These are phyloP conservation scores for Blastocystis sp. DNA, from an alignment of 352 stramenopile genomes.

Conservation along the genomic window DNA sequence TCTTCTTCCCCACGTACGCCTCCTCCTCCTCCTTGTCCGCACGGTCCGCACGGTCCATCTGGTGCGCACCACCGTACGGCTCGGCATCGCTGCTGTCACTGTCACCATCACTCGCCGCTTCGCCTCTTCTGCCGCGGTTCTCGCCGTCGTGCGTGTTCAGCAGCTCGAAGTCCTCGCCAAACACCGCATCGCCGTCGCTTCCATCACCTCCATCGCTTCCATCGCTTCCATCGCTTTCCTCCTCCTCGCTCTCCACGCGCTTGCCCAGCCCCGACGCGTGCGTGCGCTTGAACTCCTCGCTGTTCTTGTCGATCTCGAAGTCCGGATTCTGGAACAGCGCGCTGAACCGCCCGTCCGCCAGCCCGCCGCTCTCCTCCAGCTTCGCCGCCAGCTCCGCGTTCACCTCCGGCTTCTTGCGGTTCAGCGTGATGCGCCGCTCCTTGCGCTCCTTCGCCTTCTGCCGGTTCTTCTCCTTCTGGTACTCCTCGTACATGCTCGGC, in stretches of 20 bases:
- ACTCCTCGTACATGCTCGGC: slow-evolving; percentile 95
- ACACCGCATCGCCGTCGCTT: not conserved
- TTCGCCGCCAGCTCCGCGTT: slow-evolving; percentile 83
- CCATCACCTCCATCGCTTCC: no score
- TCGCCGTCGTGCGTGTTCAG: slow-evolving; percentile 75
- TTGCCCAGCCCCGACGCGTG: slow-evolving; percentile 84
- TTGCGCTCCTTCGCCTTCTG: slow-evolving; percentile 77
- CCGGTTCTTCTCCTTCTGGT: slow-evolving; percentile 90
- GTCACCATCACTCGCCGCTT: slow-evolving; percentile 76
- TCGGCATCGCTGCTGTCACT: slow-evolving; percentile 72
- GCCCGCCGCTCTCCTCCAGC: slow-evolving; percentile 74
- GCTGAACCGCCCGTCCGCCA: slow-evolving; percentile 90
- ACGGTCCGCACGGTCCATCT: no score
- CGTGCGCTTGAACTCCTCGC: slow-evolving; percentile 88
- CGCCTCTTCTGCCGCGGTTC: slow-evolving; percentile 69
- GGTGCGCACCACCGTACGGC: no score
- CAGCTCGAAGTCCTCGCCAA: slow-evolving; percentile 52
- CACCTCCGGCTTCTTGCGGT: slow-evolving; percentile 78
- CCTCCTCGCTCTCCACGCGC: not conserved
- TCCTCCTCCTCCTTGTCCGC: no score
- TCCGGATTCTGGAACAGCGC: slow-evolving; percentile 92
- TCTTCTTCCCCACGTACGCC: not conserved
- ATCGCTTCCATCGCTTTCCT: not conserved
- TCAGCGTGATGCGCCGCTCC: slow-evolving; percentile 76
- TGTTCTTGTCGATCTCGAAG: slow-evolving; percentile 94